Conservation (phyloP, 2,329 filamentous ascomycete species). For the Raffaelea ambrosiae region DNA sequence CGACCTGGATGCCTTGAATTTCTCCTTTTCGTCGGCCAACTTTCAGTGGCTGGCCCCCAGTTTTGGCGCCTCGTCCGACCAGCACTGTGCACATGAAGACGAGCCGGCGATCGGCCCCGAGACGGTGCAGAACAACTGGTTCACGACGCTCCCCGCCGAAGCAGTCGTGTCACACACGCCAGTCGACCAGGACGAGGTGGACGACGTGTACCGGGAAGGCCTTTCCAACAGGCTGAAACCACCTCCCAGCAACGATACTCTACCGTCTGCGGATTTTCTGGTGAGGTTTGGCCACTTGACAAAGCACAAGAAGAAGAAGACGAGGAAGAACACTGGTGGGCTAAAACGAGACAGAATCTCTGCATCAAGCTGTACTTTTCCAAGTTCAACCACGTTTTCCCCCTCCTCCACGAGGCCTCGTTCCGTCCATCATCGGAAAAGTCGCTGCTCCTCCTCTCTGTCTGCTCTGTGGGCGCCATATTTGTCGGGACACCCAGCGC, state of each 20-base stretch:
- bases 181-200: neutral
- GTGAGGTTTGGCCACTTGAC: neutral
- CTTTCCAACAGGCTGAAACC: neutral
- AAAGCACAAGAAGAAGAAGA: neutral
- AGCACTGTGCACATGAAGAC: no score
- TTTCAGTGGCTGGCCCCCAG: neutral
- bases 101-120: neutral
- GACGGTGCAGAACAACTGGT: neutral
- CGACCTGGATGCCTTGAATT: neutral
- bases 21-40: neutral
- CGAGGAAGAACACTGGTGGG: neutral
- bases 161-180: neutral
- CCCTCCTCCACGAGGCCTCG: neutral
- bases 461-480: neutral
- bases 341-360: neutral
- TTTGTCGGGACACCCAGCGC: neutral
- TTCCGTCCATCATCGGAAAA: neutral
- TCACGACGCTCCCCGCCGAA: neutral
- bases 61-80: neutral
- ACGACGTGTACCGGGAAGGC: neutral
- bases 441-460: neutral
- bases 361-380: neutral
- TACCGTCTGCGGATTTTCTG: neutral
- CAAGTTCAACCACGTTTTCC: neutral
- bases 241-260: neutral